Base-by-base conservation (phyloP, 2,329 filamentous ascomycete genomes). In the Botryotinia convoluta region DNA sequence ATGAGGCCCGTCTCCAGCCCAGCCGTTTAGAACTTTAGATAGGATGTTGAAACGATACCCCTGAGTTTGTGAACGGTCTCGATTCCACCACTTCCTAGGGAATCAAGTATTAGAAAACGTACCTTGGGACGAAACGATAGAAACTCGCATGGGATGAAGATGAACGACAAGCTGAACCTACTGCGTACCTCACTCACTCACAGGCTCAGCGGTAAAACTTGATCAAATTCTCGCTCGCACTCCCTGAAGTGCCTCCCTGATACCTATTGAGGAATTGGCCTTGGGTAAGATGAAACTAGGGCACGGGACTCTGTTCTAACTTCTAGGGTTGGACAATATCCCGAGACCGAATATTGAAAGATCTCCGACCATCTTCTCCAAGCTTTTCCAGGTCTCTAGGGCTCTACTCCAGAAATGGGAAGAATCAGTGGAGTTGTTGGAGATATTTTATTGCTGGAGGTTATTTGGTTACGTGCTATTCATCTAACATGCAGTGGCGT, bases 291-390 rank as follows among this genome's bases (percentile, higher is more conserved):
- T 54, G 64, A 67, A 67, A 67, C 64, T 29, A 29, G 29, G 18
- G 45, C 45, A 67, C 45, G 45, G 64, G 45, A 54, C 64, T 54
- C 51, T 37, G 45, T 20, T 39, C 64, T 67, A 54, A 44, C 44
- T n/a, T 42, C 48, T 54, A 29, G 12, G 35, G 14, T 48, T 48
- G 45, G n/a, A 39, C 16, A 22, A 29, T 26, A 42, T 26, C 26
- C 51, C 67, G 44, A 71, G 59, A 71, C 59, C 44, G 32, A 71
- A 63, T 71, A 64, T 71, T 71, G 69, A 64, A 71, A 63, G 69
- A 63, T 64, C 69, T 71, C 69, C 39, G 68, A n/a, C 45, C 45
- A 6, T 68, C 59, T 70, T 62, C 54, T 70, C 68, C 54, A 70
- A 70, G 37, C 54, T 29, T 45, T 67, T 45, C 57, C n/a, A 62